Percentiles rank a stretch among this genome's conserved stretches.
phyloP scores from a whole-genome alignment of 164 flowering plant species.

The Echeveria elegans region DNA sequence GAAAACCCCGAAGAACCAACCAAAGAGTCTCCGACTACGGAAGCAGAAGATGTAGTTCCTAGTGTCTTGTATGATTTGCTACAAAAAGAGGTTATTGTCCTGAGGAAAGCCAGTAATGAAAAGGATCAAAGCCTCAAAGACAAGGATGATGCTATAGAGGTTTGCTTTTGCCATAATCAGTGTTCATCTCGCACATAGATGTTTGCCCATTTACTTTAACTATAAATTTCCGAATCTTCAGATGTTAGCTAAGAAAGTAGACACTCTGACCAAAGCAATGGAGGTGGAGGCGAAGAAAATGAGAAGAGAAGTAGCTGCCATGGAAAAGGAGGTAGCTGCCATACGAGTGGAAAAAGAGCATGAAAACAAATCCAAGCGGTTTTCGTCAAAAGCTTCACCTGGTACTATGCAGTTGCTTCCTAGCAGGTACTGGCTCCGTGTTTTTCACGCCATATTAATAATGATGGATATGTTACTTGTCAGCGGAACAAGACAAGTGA shows the following conservation, averaged over 20 bases:
- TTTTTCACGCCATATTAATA: background rate
- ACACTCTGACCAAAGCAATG: constrained; percentile 91
- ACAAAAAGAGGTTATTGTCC: constrained; percentile 80
- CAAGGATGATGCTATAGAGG: constrained; percentile 99
- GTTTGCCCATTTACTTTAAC: background rate
- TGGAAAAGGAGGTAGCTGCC: constrained; percentile 97
- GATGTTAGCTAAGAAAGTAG: constrained; percentile 97
- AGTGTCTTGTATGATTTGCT: constrained; percentile 76
- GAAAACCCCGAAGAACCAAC: constrained; percentile 55
- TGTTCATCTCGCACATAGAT: constrained; percentile 2
- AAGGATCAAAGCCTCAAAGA: constrained; percentile 97
- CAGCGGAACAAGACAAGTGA: too few relatives aligned
- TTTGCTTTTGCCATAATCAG: constrained; percentile 12
- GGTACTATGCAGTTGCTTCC: constrained; percentile 64
- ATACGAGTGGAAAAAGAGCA: constrained; percentile 94
- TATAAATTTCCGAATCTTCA: constrained; percentile 14
- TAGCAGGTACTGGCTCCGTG: constrained; percentile 51
- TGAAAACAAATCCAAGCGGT: constrained; percentile 68
- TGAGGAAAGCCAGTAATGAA: constrained; percentile 88
- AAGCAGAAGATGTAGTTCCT: constrained; percentile 67
- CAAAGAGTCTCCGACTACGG: constrained; percentile 40
- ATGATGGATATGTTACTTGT: too few relatives aligned
- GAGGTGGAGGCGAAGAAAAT: constrained; percentile 97
- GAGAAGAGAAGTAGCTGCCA: constrained; percentile 94
- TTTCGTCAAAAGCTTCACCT: constrained; percentile 50